Conservation (phyloP, 2,329 filamentous ascomycete species). For the Pyrenochaeta sp. region DNA sequence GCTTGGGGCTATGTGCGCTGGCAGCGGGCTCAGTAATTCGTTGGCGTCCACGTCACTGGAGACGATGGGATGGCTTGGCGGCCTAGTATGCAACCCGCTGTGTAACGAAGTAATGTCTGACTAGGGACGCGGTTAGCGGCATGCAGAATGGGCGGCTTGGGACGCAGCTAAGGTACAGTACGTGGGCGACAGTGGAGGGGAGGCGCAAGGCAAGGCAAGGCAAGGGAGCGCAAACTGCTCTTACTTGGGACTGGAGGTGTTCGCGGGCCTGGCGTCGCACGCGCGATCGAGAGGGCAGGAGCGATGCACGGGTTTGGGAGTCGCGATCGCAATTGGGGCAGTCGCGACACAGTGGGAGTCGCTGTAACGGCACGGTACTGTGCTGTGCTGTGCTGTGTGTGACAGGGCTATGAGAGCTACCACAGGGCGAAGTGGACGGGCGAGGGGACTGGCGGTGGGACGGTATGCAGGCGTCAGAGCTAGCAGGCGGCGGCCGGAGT, state of each 20-base stretch:
- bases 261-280: constrained; percentile 1
- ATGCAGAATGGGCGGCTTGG: constrained; percentile 31
- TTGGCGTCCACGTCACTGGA: constrained; percentile 52
- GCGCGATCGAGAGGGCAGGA: constrained; percentile 2
- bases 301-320: constrained; percentile 8
- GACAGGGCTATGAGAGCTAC: constrained; percentile 10
- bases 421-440: not conserved
- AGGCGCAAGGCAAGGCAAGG: constrained; percentile 14
- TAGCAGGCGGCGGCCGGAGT: constrained; percentile 17
- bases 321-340: constrained; percentile 14
- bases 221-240: constrained; percentile 17
- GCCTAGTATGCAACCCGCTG: constrained; percentile 46
- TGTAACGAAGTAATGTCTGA: constrained; percentile 41
- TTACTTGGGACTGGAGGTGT: constrained; percentile 1
- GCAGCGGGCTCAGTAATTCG: constrained; percentile 45
- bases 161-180: constrained; percentile 31
- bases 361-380: constrained; percentile 15
- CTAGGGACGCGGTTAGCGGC: constrained; percentile 43
- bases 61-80: constrained; percentile 40
- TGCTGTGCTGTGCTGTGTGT: constrained; percentile 14
- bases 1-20: constrained; percentile 53
- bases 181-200: constrained; percentile 19
- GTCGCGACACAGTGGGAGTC: constrained; percentile 15
- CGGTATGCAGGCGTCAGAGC: constrained; percentile 22
- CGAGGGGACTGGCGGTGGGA: constrained; percentile 18